A percentile compares a stretch with the other conserved stretches of the same genome.
These are phyloP conservation scores for Apium graveolens DNA, from an alignment of 129 eudicot species.

Conservation along the genomic window DNA sequence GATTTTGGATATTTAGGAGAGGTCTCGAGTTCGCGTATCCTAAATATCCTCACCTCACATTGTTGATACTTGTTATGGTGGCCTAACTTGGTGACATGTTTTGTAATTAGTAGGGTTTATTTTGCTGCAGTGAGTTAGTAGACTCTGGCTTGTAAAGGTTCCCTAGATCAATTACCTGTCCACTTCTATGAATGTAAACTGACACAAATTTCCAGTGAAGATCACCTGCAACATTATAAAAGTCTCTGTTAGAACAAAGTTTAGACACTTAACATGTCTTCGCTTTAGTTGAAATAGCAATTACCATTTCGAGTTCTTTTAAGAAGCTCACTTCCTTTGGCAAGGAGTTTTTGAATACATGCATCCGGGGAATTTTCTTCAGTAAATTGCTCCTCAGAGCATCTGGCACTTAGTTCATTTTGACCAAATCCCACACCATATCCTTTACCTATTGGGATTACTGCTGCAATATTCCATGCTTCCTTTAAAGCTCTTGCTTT, in stretches of 20 bases:
- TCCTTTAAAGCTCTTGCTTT: constrained; percentile 87
- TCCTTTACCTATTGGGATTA: constrained; percentile 73
- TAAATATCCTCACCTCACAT: no score
- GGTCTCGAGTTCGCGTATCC: no score
- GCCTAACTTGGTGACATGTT: no score
- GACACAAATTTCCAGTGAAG: constrained; percentile 96
- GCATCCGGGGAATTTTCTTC: constrained; percentile 67
- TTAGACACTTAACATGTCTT: neutral
- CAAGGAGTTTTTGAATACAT: constrained; percentile 76
- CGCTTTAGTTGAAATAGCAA: neutral
- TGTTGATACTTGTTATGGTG: no score
- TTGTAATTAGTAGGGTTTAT: no score
- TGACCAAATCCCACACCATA: constrained; percentile 27
- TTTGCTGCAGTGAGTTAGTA: neutral
- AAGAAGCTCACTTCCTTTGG: constrained; percentile 86
- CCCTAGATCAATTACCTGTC: constrained; percentile 34
- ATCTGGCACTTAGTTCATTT: constrained; percentile 23
- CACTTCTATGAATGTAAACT: constrained; percentile 72
- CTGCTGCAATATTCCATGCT: constrained; percentile 93
- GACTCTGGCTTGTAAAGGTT: neutral
- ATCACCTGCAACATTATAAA: constrained; percentile 46
- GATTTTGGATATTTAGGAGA: no score
- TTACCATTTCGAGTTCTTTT: constrained; percentile 91
- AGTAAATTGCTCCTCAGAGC: constrained; percentile 43
- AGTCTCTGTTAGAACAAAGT: neutral